Evolutionary conservation across 2,329 filamentous ascomycete genomes (phyloP).

Genomic region (Epichloe sibirici): DNA sequence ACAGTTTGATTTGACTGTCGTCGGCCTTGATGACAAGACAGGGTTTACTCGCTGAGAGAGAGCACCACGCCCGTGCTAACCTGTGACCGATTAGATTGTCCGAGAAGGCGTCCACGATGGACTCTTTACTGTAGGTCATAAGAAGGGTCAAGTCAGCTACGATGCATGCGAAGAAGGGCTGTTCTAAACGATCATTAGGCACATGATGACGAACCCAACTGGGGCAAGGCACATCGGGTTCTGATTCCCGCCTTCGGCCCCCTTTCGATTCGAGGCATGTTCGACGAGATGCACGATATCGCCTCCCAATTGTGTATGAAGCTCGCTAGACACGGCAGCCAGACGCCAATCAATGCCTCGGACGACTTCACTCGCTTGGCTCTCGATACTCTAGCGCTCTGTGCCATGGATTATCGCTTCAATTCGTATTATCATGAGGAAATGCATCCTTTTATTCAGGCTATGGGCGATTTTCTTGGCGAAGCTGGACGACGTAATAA

Average conservation of each 20-base stretch:
- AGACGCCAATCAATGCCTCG: constrained; percentile 42
- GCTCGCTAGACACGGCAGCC: constrained; percentile 51
- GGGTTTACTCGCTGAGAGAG: too few relatives aligned
- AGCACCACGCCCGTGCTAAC: background rate
- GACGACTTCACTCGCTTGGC: constrained; percentile 64
- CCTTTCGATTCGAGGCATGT: constrained; percentile 55
- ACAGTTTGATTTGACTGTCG: too few relatives aligned
- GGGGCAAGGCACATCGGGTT: constrained; percentile 54
- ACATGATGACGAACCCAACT: constrained; percentile 40
- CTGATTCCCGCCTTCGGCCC: constrained; percentile 61
- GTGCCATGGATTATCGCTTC: constrained; percentile 61
- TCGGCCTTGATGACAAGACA: too few relatives aligned
- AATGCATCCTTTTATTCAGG: constrained; percentile 56
- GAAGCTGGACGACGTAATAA: constrained; percentile 40
- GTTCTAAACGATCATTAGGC: constrained; percentile 23
- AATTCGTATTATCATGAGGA: constrained; percentile 61
- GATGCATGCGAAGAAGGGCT: background rate
- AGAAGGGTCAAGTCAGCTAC: background rate
- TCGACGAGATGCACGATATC: constrained; percentile 57
- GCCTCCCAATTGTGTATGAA: constrained; percentile 54
- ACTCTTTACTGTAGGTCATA: constrained; percentile 44
- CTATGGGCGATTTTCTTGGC: constrained; percentile 52
- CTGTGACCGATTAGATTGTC: constrained; percentile 30
- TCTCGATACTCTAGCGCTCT: constrained; percentile 59
- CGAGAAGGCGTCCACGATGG: constrained; percentile 51